Conservation (phyloP, 164 flowering plant genomes). For the Magnolia sinica region DNA sequence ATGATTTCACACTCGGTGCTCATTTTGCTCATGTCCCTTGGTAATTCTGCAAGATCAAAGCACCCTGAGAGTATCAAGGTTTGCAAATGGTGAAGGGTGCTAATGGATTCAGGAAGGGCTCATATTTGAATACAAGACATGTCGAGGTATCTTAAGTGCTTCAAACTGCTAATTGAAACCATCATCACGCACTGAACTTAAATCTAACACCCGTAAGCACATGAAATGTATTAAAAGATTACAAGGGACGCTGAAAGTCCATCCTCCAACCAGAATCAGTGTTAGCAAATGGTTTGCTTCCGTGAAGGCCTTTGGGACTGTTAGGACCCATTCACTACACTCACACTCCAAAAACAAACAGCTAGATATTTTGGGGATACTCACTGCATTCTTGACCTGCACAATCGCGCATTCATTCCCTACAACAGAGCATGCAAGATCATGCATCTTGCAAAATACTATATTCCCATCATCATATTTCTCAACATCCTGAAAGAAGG, state of each 20-base stretch:
- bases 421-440: constrained; percentile 3
- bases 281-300: background rate
- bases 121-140: background rate
- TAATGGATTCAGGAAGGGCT: too few relatives aligned
- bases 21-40: too few relatives aligned
- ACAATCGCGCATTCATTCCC: background rate
- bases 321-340: too few relatives aligned
- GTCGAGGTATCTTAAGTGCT: background rate
- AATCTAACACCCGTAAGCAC: background rate
- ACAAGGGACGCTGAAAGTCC: background rate
- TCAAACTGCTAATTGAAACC: background rate
- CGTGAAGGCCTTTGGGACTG: background rate
- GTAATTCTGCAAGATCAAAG: too few relatives aligned
- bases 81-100: too few relatives aligned
- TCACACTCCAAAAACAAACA: background rate
- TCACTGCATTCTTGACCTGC: background rate
- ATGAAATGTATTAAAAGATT: background rate
- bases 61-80: too few relatives aligned
- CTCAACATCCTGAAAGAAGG: constrained; percentile 8
- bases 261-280: background rate
- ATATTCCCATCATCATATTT: constrained; percentile 1
- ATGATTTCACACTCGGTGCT: background rate
- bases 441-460: constrained; percentile 7
- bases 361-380: background rate
- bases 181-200: background rate